phyloP scores from a whole-genome alignment of 2,329 filamentous ascomycete genomes.

The Phyllosticta citribraziliensis region DNA sequence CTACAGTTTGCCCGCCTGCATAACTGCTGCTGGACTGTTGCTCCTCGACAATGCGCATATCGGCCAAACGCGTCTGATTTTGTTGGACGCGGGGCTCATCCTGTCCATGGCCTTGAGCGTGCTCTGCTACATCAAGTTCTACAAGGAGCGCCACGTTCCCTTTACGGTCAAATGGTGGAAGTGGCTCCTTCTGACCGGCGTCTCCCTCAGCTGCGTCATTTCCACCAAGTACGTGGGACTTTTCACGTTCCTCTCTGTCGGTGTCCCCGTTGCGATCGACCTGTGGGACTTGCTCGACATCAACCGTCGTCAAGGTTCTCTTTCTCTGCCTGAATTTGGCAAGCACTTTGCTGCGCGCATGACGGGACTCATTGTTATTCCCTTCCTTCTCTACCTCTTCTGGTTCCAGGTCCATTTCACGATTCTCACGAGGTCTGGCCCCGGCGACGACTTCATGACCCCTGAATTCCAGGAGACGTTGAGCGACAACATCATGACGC shows the following conservation, averaged over 20 bases:
- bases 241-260: conserved; percentile 96
- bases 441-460: conserved; percentile 97
- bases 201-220: conserved; percentile 92
- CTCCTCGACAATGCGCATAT: conserved; percentile 97
- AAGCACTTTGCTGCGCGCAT: conserved; percentile 85
- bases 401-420: conserved; percentile 99
- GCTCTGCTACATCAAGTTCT: conserved; percentile 92
- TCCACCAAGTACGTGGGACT: conserved; percentile 96
- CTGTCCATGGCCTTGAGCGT: conserved; percentile 94
- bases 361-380: conserved; percentile 78
- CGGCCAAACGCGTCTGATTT: conserved; percentile 87
- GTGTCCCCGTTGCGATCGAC: conserved; percentile 86
- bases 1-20: conserved; percentile 86
- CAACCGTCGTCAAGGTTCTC: conserved; percentile 70
- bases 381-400: conserved; percentile 97
- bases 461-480: conserved; percentile 97
- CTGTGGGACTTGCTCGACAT: conserved; percentile 91
- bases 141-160: conserved; percentile 81
- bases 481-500: conserved; percentile 86
- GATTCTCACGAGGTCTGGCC: conserved; percentile 77
- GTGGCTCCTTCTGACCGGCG: conserved; percentile 91
- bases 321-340: conserved; percentile 67
- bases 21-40: conserved; percentile 75
- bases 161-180: conserved; percentile 99
- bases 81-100: conserved; percentile 88